Evolutionary conservation across 352 stramenopile species (phyloP).

Genomic region (Phytophthora nicotianae): DNA sequence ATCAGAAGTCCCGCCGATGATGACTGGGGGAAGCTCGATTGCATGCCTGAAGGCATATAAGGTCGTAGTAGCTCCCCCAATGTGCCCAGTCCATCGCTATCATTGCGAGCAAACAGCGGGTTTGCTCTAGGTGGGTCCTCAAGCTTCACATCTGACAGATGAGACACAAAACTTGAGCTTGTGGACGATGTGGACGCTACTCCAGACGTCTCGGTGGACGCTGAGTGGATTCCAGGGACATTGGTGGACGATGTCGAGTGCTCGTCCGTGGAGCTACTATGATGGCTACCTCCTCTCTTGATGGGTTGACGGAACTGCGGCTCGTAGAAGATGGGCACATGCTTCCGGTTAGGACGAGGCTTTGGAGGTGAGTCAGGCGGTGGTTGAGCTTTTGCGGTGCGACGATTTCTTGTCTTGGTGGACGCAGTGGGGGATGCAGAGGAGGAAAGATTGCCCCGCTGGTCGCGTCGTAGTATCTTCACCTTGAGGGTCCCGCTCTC

Average conservation of each 20-base stretch:
- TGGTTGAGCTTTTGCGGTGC: constrained; percentile 11
- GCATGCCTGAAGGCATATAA: constrained; percentile 41
- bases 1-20: constrained; percentile 20
- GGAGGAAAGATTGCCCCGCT: constrained; percentile 8
- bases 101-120: constrained; percentile 59
- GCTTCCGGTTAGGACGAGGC: constrained; percentile 79
- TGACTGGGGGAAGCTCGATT: constrained; percentile 30
- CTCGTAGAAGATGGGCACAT: constrained; percentile 86
- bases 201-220: constrained; percentile 18
- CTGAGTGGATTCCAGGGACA: constrained; percentile 24
- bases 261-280: constrained; percentile 47
- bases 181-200: constrained; percentile 42
- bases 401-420: constrained; percentile 11
- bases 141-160: constrained; percentile 41
- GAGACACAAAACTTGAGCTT: constrained; percentile 15
- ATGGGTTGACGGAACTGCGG: constrained; percentile 40
- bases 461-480: constrained; percentile 77
- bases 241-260: constrained; percentile 49
- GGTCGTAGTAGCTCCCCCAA: constrained; percentile 57
- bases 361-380: constrained; percentile 60
- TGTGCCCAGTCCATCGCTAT: constrained; percentile 53
- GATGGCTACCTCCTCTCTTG: constrained; percentile 15
- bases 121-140: constrained; percentile 41
- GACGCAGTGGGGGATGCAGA: constrained; percentile 3
- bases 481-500: constrained; percentile 78